Conservation (phyloP, 129 eudicot genomes). For the Centaurea solstitialis region DNA sequence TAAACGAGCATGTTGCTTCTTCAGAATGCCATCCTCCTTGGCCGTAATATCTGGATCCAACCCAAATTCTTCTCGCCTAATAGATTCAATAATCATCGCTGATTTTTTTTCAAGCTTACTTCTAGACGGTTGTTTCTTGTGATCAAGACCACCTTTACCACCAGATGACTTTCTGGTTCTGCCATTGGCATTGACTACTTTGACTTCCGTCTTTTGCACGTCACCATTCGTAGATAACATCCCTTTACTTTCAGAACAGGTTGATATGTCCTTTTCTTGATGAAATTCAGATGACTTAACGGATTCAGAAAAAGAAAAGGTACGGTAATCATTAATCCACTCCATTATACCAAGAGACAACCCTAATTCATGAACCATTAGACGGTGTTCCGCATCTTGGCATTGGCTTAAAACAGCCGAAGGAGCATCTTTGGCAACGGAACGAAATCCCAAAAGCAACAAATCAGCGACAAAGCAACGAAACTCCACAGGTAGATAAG, state of each 20-base stretch:
- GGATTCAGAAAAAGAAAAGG: slow-evolving; percentile 33
- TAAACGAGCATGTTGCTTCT: slow-evolving; percentile 92
- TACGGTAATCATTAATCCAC: slow-evolving; percentile 72
- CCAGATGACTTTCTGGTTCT: slow-evolving; percentile 4
- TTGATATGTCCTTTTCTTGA: slow-evolving; percentile 19
- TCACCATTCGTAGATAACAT: slow-evolving; percentile 26
- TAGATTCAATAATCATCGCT: slow-evolving; percentile 61
- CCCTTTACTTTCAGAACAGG: slow-evolving; percentile 20
- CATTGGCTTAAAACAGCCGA: slow-evolving; percentile 67
- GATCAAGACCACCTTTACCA: slow-evolving; percentile 5
- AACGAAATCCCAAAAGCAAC: slow-evolving; percentile 69
- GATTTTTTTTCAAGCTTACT: slow-evolving; percentile 38
- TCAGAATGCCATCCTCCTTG: slow-evolving; percentile 56
- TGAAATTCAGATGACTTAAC: slow-evolving; percentile 28
- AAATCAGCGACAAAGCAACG: slow-evolving; percentile 69
- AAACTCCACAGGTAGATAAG: slow-evolving; percentile 70
- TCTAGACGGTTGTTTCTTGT: slow-evolving; percentile 17
- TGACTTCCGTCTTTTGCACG: slow-evolving; percentile 17
- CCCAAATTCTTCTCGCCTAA: slow-evolving; percentile 94
- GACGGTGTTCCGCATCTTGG: slow-evolving; percentile 48
- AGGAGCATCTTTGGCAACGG: slow-evolving; percentile 62
- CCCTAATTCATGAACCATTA: slow-evolving; percentile 88
- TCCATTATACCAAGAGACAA: slow-evolving; percentile 79
- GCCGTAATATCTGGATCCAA: slow-evolving; percentile 60
- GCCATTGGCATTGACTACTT: slow-evolving; percentile 16